Evolutionary conservation across 2,329 filamentous ascomycete species (phyloP), one percentile per base, ranked within the genome.

Genomic region (Exophiala calicioides): DNA sequence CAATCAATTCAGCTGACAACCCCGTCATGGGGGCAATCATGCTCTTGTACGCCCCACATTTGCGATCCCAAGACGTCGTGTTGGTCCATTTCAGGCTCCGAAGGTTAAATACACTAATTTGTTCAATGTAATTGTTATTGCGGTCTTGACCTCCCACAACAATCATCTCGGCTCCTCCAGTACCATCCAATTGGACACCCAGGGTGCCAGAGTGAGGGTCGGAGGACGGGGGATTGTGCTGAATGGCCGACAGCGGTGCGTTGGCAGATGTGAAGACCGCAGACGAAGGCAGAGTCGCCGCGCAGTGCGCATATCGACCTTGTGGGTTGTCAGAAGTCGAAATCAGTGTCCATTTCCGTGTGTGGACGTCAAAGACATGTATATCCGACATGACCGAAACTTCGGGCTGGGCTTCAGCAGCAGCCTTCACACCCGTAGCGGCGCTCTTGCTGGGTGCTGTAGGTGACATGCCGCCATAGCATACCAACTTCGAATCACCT

Each of bases 331-430:
- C 89, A 35, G 82, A 79, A 0, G 89, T 84, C 16, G 49, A 45
- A 32, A 98, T 82, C 51, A 84, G 88, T 15, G 87, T 91, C 93
- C 93, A 98, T 36, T 78, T 85, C 60, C 80, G 84, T 0, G 85
- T 86, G 1, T 81, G 78, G 1, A 93, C 88, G 65, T 98, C 91
- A 67, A 89, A 97, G 23, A 98, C 88, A 67, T 97, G 88, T 44
- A 97, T 89, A 68, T 98, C 93, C 5, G 91, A 96, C 90, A 98
- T 96, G 46, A 97, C 93, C 1, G 90, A 85, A 3, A 97, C 88
- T 62, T 96, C 90, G 27, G 89, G 83, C 58, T 90, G 86, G 44
- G 82, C 74, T 53, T 90, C 86, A 48, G 73, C 68, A 1, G 63
- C 63, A 29, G 56, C 55, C 49, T 75, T 72, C 8, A 75, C 72